phyloP scores from a whole-genome alignment of 768 basidiomycete genomes.

The Leccinum pellstonianum region DNA sequence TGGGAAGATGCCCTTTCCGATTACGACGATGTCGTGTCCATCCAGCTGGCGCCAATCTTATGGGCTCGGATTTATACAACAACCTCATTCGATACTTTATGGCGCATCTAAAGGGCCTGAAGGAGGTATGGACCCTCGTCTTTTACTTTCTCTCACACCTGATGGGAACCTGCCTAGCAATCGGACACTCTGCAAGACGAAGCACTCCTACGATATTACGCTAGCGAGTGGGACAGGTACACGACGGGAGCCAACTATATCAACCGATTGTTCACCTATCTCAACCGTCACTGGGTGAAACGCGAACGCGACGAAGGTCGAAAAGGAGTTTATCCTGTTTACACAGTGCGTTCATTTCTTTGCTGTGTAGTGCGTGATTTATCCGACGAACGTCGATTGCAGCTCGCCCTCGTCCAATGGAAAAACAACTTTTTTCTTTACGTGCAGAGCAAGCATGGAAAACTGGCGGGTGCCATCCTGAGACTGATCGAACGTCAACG shows the following conservation, averaged over 20 bases:
- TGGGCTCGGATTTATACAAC: slow-evolving; percentile 97
- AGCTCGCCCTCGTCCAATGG: slow-evolving; percentile 97
- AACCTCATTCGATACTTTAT: slow-evolving; percentile 91
- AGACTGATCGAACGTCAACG: slow-evolving; percentile 90
- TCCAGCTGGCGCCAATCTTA: slow-evolving; percentile 86
- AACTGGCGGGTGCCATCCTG: slow-evolving; percentile 84
- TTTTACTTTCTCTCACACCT: slow-evolving; percentile 13
- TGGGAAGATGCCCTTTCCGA: slow-evolving; percentile 26
- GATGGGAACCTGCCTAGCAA: slow-evolving; percentile 43
- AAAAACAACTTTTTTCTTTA: slow-evolving; percentile 86
- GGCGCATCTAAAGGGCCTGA: slow-evolving; percentile 66
- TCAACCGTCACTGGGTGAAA: slow-evolving; percentile 99
- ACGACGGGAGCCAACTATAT: slow-evolving; percentile 97
- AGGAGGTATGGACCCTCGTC: slow-evolving; percentile 51
- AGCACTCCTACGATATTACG: slow-evolving; percentile 86
- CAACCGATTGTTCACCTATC: slow-evolving; percentile 95
- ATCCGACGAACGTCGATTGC: slow-evolving; percentile 1
- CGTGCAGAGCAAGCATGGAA: slow-evolving; percentile 77
- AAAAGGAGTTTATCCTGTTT: slow-evolving; percentile 92
- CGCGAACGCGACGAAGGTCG: slow-evolving; percentile 96
- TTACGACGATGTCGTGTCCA: slow-evolving; percentile 18
- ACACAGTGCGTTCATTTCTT: slow-evolving; percentile 68
- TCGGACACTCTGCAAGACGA: slow-evolving; percentile 84
- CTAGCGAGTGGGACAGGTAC: slow-evolving; percentile 91
- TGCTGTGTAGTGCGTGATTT: background rate